phyloP scores from a whole-genome alignment of 1,139 yeast species.

The Petasospora rhodanensis region DNA sequence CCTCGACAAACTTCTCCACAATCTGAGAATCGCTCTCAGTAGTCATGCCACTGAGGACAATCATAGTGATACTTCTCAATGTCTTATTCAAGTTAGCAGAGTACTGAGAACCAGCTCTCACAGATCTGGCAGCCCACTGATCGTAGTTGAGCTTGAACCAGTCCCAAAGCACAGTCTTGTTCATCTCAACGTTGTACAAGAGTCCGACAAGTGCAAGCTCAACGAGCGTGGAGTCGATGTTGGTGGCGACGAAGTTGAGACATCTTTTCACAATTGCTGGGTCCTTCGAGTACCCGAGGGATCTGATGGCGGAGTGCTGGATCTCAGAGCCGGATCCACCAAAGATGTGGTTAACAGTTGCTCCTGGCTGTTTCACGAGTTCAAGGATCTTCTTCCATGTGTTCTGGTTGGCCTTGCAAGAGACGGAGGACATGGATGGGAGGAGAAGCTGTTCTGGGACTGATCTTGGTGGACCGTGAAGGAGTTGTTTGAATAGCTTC shows the following conservation, averaged over 20 bases:
- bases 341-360: slow-evolving; percentile 25
- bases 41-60: slow-evolving; percentile 42
- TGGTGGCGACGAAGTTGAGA: slow-evolving; percentile 50
- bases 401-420: slow-evolving; percentile 35
- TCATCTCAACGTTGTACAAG: slow-evolving; percentile 23
- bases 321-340: slow-evolving; percentile 31
- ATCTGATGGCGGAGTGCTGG: slow-evolving; percentile 50
- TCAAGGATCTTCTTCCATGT: slow-evolving; percentile 56
- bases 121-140: slow-evolving; percentile 43
- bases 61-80: slow-evolving; percentile 36
- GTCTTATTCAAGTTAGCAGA: slow-evolving; percentile 36
- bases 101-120: slow-evolving; percentile 40
- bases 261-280: slow-evolving; percentile 46
- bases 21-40: slow-evolving; percentile 29
- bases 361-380: slow-evolving; percentile 45
- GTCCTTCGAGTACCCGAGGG: slow-evolving; percentile 45
- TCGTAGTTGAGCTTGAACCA: slow-evolving; percentile 54
- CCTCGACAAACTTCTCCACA: slow-evolving; percentile 31
- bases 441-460: slow-evolving; percentile 46
- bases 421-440: slow-evolving; percentile 32
- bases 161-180: slow-evolving; percentile 37
- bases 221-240: slow-evolving; percentile 48
- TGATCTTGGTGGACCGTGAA: slow-evolving; percentile 45
- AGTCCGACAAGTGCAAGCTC: slow-evolving; percentile 55
- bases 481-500: slow-evolving; percentile 40